A percentile compares a stretch with the other conserved stretches of the same genome.
Evolutionary conservation across 1,139 yeast genomes (phyloP).

Genomic region (Pichiaceae sp.): DNA sequence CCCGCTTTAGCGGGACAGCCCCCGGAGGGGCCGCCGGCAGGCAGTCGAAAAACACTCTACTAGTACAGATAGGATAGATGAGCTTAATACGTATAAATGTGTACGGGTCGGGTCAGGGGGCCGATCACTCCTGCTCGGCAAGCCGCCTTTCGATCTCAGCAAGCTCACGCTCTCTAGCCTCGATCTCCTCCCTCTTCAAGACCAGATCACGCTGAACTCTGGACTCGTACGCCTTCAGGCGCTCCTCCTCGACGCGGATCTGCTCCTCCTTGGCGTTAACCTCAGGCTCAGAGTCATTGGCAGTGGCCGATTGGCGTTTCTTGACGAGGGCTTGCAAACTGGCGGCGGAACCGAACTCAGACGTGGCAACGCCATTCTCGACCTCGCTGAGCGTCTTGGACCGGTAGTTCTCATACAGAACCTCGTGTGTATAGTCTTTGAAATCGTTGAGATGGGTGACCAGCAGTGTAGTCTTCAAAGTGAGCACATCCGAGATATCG

Average conservation of each 20-base stretch:
- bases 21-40: no score
- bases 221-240: constrained; percentile 70
- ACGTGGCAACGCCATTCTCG: constrained; percentile 2
- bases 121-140: constrained; percentile 20
- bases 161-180: constrained; percentile 84
- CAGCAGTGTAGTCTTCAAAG: constrained; percentile 71
- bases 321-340: neutral
- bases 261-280: constrained; percentile 63
- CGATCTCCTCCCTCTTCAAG: constrained; percentile 73
- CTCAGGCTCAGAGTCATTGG: constrained; percentile 9
- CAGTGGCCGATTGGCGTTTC: neutral
- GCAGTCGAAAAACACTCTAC: no score
- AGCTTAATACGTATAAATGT: no score
- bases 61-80: no score
- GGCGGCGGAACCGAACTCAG: neutral
- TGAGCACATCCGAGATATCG: constrained; percentile 73
- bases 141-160: constrained; percentile 25
- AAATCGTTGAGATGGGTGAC: constrained; percentile 92
- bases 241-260: constrained; percentile 71
- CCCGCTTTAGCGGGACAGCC: no score
- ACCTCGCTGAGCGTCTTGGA: constrained; percentile 44
- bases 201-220: constrained; percentile 86
- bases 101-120: no score
- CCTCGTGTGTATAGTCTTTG: constrained; percentile 88
- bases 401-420: constrained; percentile 85